phyloP scores from a whole-genome alignment of 768 basidiomycete genomes.

The Naematelia encephala region DNA sequence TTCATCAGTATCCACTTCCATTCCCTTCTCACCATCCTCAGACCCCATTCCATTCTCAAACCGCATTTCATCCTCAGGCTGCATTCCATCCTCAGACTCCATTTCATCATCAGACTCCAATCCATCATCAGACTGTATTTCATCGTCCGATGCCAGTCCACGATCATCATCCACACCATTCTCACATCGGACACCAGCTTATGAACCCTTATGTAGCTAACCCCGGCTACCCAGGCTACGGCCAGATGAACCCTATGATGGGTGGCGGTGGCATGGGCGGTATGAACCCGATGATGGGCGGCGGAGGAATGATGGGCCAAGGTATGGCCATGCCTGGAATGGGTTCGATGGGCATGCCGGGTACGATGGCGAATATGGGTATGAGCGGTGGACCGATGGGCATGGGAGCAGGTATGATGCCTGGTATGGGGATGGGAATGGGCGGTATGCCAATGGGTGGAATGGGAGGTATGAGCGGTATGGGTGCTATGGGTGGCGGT shows the following conservation, averaged over 20 bases:
- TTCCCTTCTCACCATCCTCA: slow-evolving; percentile 4
- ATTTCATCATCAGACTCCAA: too few relatives aligned
- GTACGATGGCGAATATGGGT: slow-evolving; percentile 18
- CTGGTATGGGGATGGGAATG: slow-evolving; percentile 1
- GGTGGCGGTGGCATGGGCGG: neutral
- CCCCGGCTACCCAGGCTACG: neutral
- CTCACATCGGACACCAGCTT: neutral
- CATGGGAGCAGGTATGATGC: slow-evolving; percentile 10
- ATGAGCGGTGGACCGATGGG: slow-evolving; percentile 9
- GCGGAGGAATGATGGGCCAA: slow-evolving; percentile 22
- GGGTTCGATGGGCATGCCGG: slow-evolving; percentile 29
- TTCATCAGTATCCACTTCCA: neutral
- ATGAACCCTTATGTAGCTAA: neutral
- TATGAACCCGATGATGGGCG: neutral
- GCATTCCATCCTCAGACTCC: too few relatives aligned
- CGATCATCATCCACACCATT: slow-evolving; percentile 5
- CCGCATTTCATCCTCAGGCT: neutral
- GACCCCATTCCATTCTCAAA: slow-evolving; percentile 1
- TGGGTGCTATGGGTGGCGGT: slow-evolving; percentile 14
- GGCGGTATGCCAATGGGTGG: slow-evolving; percentile 7
- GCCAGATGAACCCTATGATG: slow-evolving; percentile 1
- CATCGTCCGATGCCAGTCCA: too few relatives aligned
- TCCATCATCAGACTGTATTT: too few relatives aligned
- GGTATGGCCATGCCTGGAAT: slow-evolving; percentile 29
- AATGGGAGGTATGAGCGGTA: slow-evolving; percentile 17